Evolutionary conservation across 139 green algal genomes (phyloP).

Genomic region (Ostreobium quekettii): DNA sequence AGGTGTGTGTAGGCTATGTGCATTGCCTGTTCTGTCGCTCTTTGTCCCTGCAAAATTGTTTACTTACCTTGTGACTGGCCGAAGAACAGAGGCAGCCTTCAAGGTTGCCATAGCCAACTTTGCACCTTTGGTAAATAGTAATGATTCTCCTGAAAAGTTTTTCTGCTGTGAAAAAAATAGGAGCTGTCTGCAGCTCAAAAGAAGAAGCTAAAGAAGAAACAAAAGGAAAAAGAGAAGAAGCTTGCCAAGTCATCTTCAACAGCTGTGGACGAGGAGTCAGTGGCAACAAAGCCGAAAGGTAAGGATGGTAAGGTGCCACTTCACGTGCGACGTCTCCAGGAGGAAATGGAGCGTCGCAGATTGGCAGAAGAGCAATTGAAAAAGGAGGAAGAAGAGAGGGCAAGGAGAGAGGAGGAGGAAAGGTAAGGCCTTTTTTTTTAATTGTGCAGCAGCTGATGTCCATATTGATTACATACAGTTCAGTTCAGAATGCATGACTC

Average conservation of each 20-base stretch:
- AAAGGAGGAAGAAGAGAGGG: slow-evolving; percentile 42
- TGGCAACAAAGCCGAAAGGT: slow-evolving; percentile 32
- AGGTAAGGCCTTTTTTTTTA: slow-evolving; percentile 17
- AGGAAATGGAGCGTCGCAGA: slow-evolving; percentile 59
- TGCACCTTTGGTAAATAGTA: background rate
- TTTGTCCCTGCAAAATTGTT: too few species aligned
- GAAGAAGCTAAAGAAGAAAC: slow-evolving; percentile 81
- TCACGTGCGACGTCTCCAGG: slow-evolving; percentile 60
- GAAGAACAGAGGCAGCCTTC: too few species aligned
- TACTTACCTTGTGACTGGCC: too few species aligned
- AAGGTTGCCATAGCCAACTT: too few species aligned
- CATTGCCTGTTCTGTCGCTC: too few species aligned
- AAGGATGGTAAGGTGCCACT: slow-evolving; percentile 65
- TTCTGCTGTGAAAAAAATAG: slow-evolving; percentile 19
- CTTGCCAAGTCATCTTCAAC: slow-evolving; percentile 31
- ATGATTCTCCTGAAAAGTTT: background rate
- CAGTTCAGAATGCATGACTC: too few species aligned
- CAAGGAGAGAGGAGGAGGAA: slow-evolving; percentile 50
- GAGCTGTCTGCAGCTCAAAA: slow-evolving; percentile 64
- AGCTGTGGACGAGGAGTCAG: slow-evolving; percentile 30
- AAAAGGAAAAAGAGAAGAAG: slow-evolving; percentile 68
- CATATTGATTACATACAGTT: too few species aligned
- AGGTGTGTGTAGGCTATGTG: too few species aligned
- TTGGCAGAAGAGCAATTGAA: slow-evolving; percentile 54
- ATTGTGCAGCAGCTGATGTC: too few species aligned